Evolutionary conservation across 2,329 filamentous ascomycete genomes (phyloP).

Genomic region (Xylariales sp.): DNA sequence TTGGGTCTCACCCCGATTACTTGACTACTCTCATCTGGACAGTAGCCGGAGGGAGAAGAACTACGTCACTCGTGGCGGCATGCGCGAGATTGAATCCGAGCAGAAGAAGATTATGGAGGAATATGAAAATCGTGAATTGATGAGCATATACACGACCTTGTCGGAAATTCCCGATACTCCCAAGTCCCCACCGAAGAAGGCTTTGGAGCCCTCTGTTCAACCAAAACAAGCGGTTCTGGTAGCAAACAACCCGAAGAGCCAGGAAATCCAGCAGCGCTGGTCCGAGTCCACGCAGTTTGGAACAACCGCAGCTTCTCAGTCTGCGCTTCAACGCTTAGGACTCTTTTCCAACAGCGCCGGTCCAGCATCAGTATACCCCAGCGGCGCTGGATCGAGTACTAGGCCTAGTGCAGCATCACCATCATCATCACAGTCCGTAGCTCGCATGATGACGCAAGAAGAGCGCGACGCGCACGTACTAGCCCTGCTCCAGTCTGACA

Average conservation of each 20-base stretch:
- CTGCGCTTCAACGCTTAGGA: slow-evolving; percentile 58
- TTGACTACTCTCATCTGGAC: slow-evolving; percentile 62
- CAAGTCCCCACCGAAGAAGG: slow-evolving; percentile 62
- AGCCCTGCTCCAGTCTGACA: slow-evolving; percentile 58
- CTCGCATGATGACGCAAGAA: slow-evolving; percentile 52
- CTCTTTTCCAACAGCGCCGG: slow-evolving; percentile 16
- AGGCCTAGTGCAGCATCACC: no score
- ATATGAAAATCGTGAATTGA: slow-evolving; percentile 69
- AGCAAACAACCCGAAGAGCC: slow-evolving; percentile 54
- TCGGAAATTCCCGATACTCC: slow-evolving; percentile 68
- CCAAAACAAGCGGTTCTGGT: slow-evolving; percentile 54
- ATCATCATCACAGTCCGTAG: slow-evolving; percentile 38
- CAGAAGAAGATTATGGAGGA: slow-evolving; percentile 67
- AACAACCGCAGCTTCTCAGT: slow-evolving; percentile 55
- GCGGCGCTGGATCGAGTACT: neutral
- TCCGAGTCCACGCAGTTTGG: slow-evolving; percentile 60
- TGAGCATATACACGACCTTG: slow-evolving; percentile 67
- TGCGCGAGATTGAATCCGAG: slow-evolving; percentile 61
- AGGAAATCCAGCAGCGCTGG: slow-evolving; percentile 63
- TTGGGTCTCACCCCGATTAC: slow-evolving; percentile 61
- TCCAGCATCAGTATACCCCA: neutral
- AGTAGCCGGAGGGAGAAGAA: slow-evolving; percentile 60
- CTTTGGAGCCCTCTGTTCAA: slow-evolving; percentile 39
- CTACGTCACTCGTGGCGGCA: slow-evolving; percentile 66
- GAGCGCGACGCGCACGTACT: slow-evolving; percentile 55